Evolutionary conservation across 2,329 filamentous ascomycete species (phyloP), one percentile per base, ranked within the genome.

Genomic region (Botrytis paeoniae): DNA sequence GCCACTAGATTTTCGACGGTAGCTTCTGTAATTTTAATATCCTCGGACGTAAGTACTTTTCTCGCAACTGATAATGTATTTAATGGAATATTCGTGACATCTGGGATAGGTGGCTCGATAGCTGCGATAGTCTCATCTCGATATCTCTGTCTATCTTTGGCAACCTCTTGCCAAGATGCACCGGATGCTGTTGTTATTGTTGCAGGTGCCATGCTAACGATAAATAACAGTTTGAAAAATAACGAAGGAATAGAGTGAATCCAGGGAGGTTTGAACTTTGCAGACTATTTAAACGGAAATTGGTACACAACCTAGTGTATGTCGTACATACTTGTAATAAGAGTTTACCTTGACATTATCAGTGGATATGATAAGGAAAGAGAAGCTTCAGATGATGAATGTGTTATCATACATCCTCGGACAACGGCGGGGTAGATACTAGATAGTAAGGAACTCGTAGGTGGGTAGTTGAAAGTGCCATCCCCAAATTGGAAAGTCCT

Each of bases 21-120:
- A 14, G 77, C 82, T 73, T 86, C 83, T 0, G 87, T 89, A 73
- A 89, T 86, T 22, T 83, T 76, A 43, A 87, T 77, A 74, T 89
- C 86, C 57, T 83, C 81, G 22, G 79, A 72, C 0, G 85, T 82
- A 4, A 89, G 83, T 4, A 86, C 71, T 41, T 84, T 76, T 65
- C 81, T 81, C 9, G 87, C 85, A 8, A 89, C 74, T 4, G 77
- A 76, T 3, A 83, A 84, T 2, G 85, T 85, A 73, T 88, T 85
- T 8, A 82, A 77, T 14, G 84, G 83, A 6, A 85, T 77, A 1
- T 82, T 77, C 32, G 77, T 69, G 3, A 83, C 74, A 2, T 82
- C 78, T 14, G 83, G 83, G 12, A 86, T 75, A 14, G 81, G 74
- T 20, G 85, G 84, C 4, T 81, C 62, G 20, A 87, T 74, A 14